Evolutionary conservation across 257 asterid genomes (phyloP), one percentile per base, ranked within the genome.

Genomic region (Nicotiana obtusifolia): DNA sequence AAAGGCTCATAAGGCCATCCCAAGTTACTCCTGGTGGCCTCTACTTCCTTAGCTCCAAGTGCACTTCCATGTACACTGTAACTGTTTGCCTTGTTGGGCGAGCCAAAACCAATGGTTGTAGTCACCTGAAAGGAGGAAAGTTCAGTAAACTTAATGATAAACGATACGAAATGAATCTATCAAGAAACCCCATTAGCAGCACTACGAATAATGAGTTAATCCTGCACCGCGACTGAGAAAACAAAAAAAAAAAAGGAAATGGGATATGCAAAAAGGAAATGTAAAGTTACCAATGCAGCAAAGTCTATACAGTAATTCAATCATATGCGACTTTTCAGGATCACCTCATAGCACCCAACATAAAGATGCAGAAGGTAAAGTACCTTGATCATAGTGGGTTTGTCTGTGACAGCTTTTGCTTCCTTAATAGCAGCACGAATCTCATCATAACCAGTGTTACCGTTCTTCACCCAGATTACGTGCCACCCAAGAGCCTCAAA

Each of bases 1-100:
- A 88, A 88, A 30, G 91, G 88, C 91, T 95, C 99, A 77, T 81
- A 87, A 79, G 99, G 97, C 99, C 99, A 95, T 79, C 92, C 97
- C 66, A 95, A 98, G 83, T 92, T 94, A 82, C 88, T 84, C 82
- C 99, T 90, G n/a, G 99, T 95, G 86, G 99, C 99, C 61, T 95
- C 98, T 41, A 95, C 99, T 89, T 95, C 99, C 91, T 92, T 92
- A 84, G 95, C 89, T 67, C 97, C 97, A 90, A 93, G 85, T 49
- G 97, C 97, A 83, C 87, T 81, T 85, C 97, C 97, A 82, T 93
- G 97, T 80, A 91, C 97, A 87, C 97, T 93, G 90, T 93, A 91
- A 28, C 92, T 88, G 89, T 93, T 93, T 65, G 97, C 88, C 88
- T 93, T 93, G 88, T 93, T 93, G 54, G 97, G 97, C 26, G 96